phyloP scores from a whole-genome alignment of 2,329 filamentous ascomycete species.

The Trichoderma breve region DNA sequence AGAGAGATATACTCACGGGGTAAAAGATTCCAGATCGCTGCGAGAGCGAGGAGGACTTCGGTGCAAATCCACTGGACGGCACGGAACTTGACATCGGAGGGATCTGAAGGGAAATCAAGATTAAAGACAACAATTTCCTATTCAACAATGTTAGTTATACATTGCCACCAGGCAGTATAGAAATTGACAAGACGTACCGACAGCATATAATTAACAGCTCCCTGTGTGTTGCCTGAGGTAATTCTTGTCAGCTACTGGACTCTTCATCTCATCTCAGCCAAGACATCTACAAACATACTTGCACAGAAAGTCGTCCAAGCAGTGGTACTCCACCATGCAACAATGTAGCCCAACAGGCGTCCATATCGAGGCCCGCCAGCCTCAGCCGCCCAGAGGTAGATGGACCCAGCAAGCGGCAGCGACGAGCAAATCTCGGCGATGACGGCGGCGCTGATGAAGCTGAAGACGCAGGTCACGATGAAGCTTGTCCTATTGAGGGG shows the following conservation, averaged over 20 bases:
- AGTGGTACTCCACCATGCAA: constrained; percentile 63
- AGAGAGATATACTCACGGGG: constrained; percentile 41
- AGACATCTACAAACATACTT: constrained; percentile 32
- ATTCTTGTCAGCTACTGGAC: neutral
- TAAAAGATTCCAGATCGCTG: constrained; percentile 48
- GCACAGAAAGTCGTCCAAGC: constrained; percentile 60
- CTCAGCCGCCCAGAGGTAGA: constrained; percentile 62
- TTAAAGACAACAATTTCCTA: constrained; percentile 58
- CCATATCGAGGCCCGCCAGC: constrained; percentile 54
- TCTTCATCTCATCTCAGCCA: neutral
- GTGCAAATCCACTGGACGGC: constrained; percentile 61
- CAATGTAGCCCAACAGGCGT: constrained; percentile 57
- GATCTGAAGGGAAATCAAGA: constrained; percentile 53
- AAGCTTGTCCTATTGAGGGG: constrained; percentile 53
- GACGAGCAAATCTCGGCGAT: constrained; percentile 61
- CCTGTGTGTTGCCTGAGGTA: constrained; percentile 45
- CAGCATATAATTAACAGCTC: constrained; percentile 52
- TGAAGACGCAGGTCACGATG: constrained; percentile 57
- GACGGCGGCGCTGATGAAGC: constrained; percentile 59
- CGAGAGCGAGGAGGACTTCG: constrained; percentile 50
- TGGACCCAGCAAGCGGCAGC: constrained; percentile 56
- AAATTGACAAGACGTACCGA: constrained; percentile 36
- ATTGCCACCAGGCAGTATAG: neutral
- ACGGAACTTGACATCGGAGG: constrained; percentile 54
- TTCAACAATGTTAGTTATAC: neutral